Conservation (phyloP, 768 basidiomycete genomes). For the Xerocomellus intermedius region DNA sequence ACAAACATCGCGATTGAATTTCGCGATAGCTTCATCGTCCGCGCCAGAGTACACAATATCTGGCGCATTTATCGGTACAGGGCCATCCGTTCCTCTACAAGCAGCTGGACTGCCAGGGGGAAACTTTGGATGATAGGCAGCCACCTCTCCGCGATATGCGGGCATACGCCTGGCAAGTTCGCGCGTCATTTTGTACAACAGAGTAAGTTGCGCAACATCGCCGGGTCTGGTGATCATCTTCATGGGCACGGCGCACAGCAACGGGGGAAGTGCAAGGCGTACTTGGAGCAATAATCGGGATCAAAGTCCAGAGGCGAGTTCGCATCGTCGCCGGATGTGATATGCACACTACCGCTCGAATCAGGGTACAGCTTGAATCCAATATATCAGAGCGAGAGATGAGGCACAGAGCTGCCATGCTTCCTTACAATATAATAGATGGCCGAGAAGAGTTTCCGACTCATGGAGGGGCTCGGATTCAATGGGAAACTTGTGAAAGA, state of each 20-base stretch:
- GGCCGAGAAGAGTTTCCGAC: constrained; percentile 29
- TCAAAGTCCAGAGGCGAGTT: constrained; percentile 46
- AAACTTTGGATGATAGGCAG: constrained; percentile 30
- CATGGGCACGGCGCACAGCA: neutral
- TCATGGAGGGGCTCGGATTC: constrained; percentile 6
- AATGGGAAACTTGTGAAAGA: constrained; percentile 24
- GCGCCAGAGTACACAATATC: constrained; percentile 34
- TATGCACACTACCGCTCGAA: constrained; percentile 48
- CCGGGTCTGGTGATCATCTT: constrained; percentile 7
- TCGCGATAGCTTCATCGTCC: constrained; percentile 35
- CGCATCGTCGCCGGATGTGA: constrained; percentile 40
- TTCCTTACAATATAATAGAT: neutral
- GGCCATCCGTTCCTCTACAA: constrained; percentile 14
- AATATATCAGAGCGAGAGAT: neutral
- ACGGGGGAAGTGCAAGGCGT: neutral
- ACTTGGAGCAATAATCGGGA: constrained; percentile 45
- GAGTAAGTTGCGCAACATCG: neutral
- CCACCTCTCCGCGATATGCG: constrained; percentile 22
- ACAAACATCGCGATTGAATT: constrained; percentile 22
- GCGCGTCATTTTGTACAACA: constrained; percentile 54
- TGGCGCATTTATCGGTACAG: constrained; percentile 27
- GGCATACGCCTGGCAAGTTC: constrained; percentile 57
- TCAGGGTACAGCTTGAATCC: constrained; percentile 40
- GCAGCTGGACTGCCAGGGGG: constrained; percentile 26
- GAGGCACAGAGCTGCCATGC: neutral